Percentiles rank a stretch among this genome's conserved stretches.
Evolutionary conservation across 192 early-diverging fungal genomes (phyloP).

Genomic region (Linnemannia schmuckeri): DNA sequence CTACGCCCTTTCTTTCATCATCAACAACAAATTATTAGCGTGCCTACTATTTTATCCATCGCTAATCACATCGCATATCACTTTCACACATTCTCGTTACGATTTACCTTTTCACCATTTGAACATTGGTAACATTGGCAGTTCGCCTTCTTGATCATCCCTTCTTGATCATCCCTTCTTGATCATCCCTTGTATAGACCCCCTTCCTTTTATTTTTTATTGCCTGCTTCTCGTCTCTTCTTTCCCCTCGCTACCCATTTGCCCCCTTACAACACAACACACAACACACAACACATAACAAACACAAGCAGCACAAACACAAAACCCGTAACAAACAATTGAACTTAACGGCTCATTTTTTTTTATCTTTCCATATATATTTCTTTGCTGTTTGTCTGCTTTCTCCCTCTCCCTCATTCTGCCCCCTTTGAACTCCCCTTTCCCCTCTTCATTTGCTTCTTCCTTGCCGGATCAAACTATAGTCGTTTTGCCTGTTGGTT

Average conservation of each 20-base stretch:
- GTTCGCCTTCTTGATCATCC: neutral
- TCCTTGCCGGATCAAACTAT: neutral
- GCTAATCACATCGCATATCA: conserved; percentile 2
- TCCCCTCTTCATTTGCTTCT: neutral
- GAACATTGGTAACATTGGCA: too few species aligned
- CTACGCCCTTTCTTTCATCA: too few species aligned
- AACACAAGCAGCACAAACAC: neutral
- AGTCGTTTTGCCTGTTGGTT: neutral
- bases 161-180: neutral
- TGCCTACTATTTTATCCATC: conserved; percentile 3
- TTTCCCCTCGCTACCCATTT: neutral
- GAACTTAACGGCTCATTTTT: neutral
- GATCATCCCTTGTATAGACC: neutral
- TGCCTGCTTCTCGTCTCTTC: conserved; percentile 3
- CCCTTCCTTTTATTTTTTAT: conserved; percentile 10
- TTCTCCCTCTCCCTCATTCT: neutral
- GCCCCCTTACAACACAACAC: neutral
- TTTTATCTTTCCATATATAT: neutral
- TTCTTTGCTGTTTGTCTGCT: neutral
- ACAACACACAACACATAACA: neutral
- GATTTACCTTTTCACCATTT: neutral
- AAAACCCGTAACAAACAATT: neutral
- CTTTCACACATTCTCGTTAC: neutral
- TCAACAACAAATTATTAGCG: neutral
- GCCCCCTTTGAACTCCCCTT: neutral